A percentile compares a stretch with the other conserved stretches of the same genome.
Conservation (phyloP, 2,329 filamentous ascomycete genomes). For the Diplodia mutila region DNA sequence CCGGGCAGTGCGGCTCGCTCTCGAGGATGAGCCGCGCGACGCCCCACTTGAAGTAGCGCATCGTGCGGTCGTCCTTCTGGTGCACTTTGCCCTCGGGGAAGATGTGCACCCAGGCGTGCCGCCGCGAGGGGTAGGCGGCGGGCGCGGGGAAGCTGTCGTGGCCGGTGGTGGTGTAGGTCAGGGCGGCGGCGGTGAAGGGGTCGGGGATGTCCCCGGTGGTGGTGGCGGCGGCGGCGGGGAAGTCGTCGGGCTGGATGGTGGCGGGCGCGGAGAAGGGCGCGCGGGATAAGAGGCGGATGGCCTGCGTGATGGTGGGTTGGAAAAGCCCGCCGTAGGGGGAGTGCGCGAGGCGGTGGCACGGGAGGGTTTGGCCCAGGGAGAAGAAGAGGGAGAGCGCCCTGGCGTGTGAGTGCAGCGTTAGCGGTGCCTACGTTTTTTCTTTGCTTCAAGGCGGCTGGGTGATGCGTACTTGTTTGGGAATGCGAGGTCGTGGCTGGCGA, state of each 20-base stretch:
- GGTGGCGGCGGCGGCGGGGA: slow-evolving; percentile 30
- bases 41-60: slow-evolving; percentile 99
- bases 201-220: slow-evolving; percentile 47
- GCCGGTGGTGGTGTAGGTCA: slow-evolving; percentile 69
- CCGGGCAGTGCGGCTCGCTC: slow-evolving; percentile 75
- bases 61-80: slow-evolving; percentile 74
- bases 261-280: slow-evolving; percentile 48
- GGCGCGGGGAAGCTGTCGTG: slow-evolving; percentile 70
- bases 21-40: slow-evolving; percentile 90
- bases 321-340: slow-evolving; percentile 82
- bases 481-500: slow-evolving; percentile 94
- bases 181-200: slow-evolving; percentile 58
- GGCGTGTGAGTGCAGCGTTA: background rate
- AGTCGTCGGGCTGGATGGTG: background rate
- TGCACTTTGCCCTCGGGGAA: slow-evolving; percentile 96
- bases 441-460: background rate
- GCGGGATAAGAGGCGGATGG: slow-evolving; percentile 77
- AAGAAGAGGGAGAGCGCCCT: slow-evolving; percentile 80
- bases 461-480: slow-evolving; percentile 76
- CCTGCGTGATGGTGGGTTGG: slow-evolving; percentile 85
- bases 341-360: slow-evolving; percentile 80
- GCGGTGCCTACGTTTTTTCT: background rate
- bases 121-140: slow-evolving; percentile 69
- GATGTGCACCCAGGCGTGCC: slow-evolving; percentile 86
- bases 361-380: slow-evolving; percentile 83